Base-by-base conservation (phyloP, 352 stramenopile genomes). In the Pythium phragmitis region DNA sequence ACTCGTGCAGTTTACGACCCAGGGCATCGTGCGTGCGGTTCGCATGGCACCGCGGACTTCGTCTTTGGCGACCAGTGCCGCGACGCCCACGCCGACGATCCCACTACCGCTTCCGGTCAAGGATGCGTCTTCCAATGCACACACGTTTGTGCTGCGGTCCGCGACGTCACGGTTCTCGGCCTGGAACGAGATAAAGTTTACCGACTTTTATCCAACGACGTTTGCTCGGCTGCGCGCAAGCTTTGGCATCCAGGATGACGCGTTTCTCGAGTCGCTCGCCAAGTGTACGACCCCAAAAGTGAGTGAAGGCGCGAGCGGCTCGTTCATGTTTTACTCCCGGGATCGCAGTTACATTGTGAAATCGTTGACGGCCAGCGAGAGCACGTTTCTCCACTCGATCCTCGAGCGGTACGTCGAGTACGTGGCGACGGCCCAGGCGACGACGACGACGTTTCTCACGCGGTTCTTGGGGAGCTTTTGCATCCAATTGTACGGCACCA, bases 341-440 rank as follows among this genome's bases (percentile, higher is more conserved):
- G 82, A 94, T 67, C 74, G 77, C n/a, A 80, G 77, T 45, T 92
- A 78, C 65, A 82, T 96, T 14, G 83, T 94, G 36, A 96, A 96
- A 64, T 91, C 82, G 8, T 67, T 94, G 6, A 85, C 72, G 1
- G 43, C 57, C 7, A 63, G 75, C 16, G 88, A 96, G 55, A 82
- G 75, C 48, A 33, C 51, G 13, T 91, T 90, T 47, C 66, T 96
- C 2, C 73, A 87, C 45, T 70, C 63, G 3, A 91, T 96, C 28
- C 61, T 96, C 16, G 75, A 80, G 26, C 56, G 59, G 9, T 96
- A 96, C 63, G 72, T 73, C 17, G 55, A 65, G 6, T 88, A 96
- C 64, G 70, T 96, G 46, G 63, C 65, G 2, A 55, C 34, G 34
- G 4, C 34, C 11, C 7, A 39, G 7, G 2, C 7, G 34, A 9